phyloP scores from a whole-genome alignment of 2,329 filamentous ascomycete genomes.

The Thyridium curvatum region DNA sequence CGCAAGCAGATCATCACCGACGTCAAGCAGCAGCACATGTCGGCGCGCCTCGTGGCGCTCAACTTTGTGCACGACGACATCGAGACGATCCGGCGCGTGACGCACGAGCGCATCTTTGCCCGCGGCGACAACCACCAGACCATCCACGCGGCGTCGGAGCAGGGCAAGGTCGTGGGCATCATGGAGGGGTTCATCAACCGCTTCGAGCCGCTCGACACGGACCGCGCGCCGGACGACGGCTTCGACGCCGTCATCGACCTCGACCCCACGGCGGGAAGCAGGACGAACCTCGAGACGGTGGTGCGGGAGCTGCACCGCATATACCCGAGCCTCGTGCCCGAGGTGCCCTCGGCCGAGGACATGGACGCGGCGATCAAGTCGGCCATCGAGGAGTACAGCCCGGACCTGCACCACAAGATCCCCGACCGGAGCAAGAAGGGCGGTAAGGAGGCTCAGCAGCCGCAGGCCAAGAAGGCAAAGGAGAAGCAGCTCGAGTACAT shows the following conservation, averaged over 20 bases:
- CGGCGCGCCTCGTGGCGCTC: slow-evolving; percentile 72
- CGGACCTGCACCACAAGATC: slow-evolving; percentile 69
- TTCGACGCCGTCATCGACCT: slow-evolving; percentile 86
- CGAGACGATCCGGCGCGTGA: slow-evolving; percentile 66
- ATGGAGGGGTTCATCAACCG: slow-evolving; percentile 91
- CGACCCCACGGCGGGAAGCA: slow-evolving; percentile 69
- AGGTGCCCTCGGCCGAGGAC: slow-evolving; percentile 64
- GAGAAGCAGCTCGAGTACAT: slow-evolving; percentile 51
- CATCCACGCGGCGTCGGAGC: slow-evolving; percentile 75
- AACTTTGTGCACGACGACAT: slow-evolving; percentile 83
- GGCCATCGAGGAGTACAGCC: slow-evolving; percentile 71
- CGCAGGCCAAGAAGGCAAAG: slow-evolving; percentile 29
- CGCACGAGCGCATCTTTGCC: slow-evolving; percentile 69
- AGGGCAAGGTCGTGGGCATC: slow-evolving; percentile 72
- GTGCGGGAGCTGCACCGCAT: slow-evolving; percentile 64
- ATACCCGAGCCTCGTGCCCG: slow-evolving; percentile 70
- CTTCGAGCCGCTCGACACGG: slow-evolving; percentile 70
- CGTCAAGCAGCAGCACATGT: slow-evolving; percentile 53
- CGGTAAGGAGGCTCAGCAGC: slow-evolving; percentile 20
- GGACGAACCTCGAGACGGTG: slow-evolving; percentile 77
- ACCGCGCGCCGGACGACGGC: slow-evolving; percentile 63
- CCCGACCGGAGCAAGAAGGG: slow-evolving; percentile 46
- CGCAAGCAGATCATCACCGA: slow-evolving; percentile 83
- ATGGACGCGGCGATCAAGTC: slow-evolving; percentile 70
- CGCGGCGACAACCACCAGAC: slow-evolving; percentile 97